Conservation (phyloP, 768 basidiomycete genomes). For the Megacollybia marginata region DNA sequence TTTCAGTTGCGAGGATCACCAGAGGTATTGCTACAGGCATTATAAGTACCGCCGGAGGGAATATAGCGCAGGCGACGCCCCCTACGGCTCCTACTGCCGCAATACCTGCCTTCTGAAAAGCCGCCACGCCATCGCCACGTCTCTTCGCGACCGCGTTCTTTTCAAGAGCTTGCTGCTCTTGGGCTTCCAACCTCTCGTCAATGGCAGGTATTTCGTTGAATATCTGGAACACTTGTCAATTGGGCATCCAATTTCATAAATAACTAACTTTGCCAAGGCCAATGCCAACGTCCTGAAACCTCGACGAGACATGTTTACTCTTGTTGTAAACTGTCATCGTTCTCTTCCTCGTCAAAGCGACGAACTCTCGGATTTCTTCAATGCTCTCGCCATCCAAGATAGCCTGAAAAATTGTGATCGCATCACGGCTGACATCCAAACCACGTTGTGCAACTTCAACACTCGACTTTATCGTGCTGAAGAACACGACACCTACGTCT, state of each 20-base stretch:
- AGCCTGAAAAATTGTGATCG: not conserved
- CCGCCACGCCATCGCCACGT: not conserved
- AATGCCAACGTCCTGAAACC: not conserved
- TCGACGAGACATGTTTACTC: not conserved
- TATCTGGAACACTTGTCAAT: not conserved
- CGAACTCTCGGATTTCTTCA: not conserved
- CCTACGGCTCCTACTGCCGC: not conserved
- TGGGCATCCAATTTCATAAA: not conserved
- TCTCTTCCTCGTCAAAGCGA: not conserved
- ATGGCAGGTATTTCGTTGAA: not conserved
- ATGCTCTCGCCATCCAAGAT: not conserved
- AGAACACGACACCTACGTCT: not conserved
- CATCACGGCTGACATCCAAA: not conserved
- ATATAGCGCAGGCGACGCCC: not conserved
- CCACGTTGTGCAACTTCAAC: not conserved
- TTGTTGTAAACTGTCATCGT: not conserved
- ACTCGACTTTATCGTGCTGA: not conserved
- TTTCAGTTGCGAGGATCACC: not conserved
- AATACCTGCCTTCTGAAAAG: not conserved
- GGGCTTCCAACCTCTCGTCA: not conserved
- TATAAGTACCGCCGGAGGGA: not conserved
- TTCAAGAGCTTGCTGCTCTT: not conserved
- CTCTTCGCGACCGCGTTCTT: not conserved
- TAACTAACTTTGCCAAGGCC: not conserved
- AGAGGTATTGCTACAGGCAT: not conserved